Evolutionary conservation across 805 yeast species (phyloP).

Genomic region (Suhomyces vadensis): DNA sequence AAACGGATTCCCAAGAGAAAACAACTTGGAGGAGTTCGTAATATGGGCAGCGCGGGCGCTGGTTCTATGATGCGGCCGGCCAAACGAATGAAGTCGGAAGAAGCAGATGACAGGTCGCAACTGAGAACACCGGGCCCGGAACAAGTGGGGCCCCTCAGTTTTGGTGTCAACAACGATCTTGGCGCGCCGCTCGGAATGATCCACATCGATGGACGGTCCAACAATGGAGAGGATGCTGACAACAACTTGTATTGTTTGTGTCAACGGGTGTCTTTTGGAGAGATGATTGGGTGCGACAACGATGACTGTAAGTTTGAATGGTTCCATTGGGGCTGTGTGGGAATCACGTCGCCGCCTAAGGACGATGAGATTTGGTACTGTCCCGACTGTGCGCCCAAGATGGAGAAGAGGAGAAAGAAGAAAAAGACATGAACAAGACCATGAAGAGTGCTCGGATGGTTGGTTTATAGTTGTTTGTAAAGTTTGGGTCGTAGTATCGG

Average conservation of each 20-base stretch:
- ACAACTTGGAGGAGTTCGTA: constrained; percentile 11
- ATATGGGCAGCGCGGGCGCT: constrained; percentile 9
- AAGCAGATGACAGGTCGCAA: constrained; percentile 15
- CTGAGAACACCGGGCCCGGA: constrained; percentile 8
- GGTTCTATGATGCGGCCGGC: constrained; percentile 8
- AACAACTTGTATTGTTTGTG: constrained; percentile 74
- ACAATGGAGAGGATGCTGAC: constrained; percentile 47
- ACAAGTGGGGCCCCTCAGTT: constrained; percentile 5
- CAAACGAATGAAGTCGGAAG: constrained; percentile 16
- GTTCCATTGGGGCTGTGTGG: constrained; percentile 97
- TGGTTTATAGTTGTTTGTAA: no score
- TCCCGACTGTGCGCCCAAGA: constrained; percentile 67
- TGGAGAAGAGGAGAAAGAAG: constrained; percentile 47
- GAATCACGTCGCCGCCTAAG: constrained; percentile 81
- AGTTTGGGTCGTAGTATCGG: no score
- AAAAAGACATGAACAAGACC: constrained; percentile 33
- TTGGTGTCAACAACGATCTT: constrained; percentile 9
- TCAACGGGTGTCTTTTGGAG: constrained; percentile 91
- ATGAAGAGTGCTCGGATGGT: no score
- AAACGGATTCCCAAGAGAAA: constrained; percentile 30
- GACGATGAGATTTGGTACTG: constrained; percentile 87
- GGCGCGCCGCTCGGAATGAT: constrained; percentile 11
- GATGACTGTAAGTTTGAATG: constrained; percentile 86
- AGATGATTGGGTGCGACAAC: constrained; percentile 96
- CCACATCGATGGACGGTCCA: constrained; percentile 20